Evolutionary conservation across 768 basidiomycete species (phyloP), one percentile per base, ranked within the genome.

Genomic region (Tulasnella sp.): DNA sequence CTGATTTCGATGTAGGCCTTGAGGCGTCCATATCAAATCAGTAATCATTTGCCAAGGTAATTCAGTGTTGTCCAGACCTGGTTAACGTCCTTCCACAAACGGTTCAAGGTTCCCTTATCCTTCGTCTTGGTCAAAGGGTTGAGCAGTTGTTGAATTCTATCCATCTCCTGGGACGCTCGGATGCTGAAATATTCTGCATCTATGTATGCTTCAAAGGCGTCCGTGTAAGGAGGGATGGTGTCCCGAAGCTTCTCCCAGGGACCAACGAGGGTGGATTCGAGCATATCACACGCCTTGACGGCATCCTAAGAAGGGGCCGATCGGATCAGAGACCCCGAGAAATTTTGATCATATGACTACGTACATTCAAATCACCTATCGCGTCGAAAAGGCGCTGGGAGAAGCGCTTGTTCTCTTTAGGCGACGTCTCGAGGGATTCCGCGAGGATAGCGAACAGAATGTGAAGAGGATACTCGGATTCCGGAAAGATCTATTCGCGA

Each of bases 341-440:
- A 71, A 40, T 5, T 76, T 71, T 31, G 29, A 22, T 72, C 9
- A 64, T 25, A 29, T 36, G 22, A 78, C 31, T 64, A 83, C 84
- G 77, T 83, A 92, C 93, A 54, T 92, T 90, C 77, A 95, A 85
- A 82, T 94, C 91, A 15, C 93, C 93, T 49, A 93, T 85, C 52
- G 93, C 90, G 79, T 95, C 90, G 89, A 91, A 94, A 72, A 95
- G 85, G 2, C 86, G 84, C 82, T 93, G 92, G 0, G 92, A 91
- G 79, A 94, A 94, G 34, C 73, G 45, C 17, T 68, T 67, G 31
- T 49, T 75, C 29, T 71, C 67, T n/a, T 42, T 34, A 36, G 52
- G 92, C 3, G 90, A 86, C 82, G 93, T 93, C 14, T 90, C 87
- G 15, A 91, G 84, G 12, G 91, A 89, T 58, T 94, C 92, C 72